Conservation (phyloP, 371 early-diverging fungal genomes). For the Neoconidiobolus thromboides region DNA sequence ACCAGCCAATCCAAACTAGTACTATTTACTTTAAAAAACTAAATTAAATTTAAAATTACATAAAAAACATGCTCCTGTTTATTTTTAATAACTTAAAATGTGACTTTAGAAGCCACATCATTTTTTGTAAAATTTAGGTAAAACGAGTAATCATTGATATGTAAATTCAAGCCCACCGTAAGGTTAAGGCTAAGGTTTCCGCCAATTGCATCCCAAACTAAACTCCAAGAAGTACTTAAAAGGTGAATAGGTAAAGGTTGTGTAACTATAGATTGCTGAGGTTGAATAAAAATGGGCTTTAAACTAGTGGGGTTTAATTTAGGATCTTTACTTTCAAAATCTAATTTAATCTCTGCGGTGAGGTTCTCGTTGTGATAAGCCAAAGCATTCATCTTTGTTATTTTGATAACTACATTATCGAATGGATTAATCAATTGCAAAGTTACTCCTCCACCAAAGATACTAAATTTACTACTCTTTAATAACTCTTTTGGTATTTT, state of each 20-base stretch:
- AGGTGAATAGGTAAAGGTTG: not conserved
- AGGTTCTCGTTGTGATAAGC: not conserved
- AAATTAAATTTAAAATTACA: no score
- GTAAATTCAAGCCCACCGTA: not conserved
- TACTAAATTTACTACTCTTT: not conserved
- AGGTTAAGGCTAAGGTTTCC: not conserved
- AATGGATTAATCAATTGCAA: constrained; percentile 1
- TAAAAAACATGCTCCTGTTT: no score
- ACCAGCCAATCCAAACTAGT: no score
- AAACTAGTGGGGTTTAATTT: not conserved
- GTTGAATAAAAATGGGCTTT: not conserved
- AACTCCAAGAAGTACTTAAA: not conserved
- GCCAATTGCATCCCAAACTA: not conserved
- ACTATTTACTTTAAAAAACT: no score
- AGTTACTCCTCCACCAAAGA: not conserved
- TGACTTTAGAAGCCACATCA: no score
- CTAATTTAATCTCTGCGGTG: not conserved
- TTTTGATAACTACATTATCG: not conserved
- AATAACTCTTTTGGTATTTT: not conserved
- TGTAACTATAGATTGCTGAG: not conserved
- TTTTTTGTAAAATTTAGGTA: no score
- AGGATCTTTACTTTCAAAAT: not conserved
- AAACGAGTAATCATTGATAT: no score
- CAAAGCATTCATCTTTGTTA: not conserved
- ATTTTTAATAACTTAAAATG: no score